Conservation (phyloP, 2,329 filamentous ascomycete species). For the Epichloe scottii region DNA sequence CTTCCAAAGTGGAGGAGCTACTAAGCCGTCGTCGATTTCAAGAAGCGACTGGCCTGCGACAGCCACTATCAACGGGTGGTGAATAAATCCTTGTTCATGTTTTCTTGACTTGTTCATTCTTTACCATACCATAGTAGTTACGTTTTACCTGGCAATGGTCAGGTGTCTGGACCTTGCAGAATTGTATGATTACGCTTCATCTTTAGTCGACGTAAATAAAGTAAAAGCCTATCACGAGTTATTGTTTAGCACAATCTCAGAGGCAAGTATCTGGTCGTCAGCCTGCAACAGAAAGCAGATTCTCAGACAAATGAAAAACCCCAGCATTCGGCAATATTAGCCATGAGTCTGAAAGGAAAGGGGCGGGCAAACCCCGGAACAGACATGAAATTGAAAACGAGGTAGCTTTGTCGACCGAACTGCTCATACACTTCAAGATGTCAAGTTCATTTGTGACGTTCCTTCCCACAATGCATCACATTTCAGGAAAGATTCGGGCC, state of each 20-base stretch:
- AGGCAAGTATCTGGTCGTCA: no score
- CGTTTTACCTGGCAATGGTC: background rate
- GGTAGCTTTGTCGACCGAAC: background rate
- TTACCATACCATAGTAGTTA: background rate
- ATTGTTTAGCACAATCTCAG: no score
- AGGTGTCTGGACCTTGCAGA: background rate
- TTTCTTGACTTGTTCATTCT: background rate
- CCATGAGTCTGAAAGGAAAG: no score
- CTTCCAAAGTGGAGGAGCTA: slow-evolving; percentile 45
- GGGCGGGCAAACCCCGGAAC: no score
- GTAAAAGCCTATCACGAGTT: no score
- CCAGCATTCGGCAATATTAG: no score
- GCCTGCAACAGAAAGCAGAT: no score
- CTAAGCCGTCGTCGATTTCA: slow-evolving; percentile 39
- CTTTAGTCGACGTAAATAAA: no score
- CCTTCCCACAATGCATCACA: no score
- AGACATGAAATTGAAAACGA: no score
- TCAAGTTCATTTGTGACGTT: background rate
- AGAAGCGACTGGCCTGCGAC: slow-evolving; percentile 19
- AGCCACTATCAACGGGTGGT: slow-evolving; percentile 5
- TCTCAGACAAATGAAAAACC: no score
- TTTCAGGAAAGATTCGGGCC: background rate
- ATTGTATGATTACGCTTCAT: background rate
- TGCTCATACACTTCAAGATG: background rate
- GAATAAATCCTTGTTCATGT: background rate